Evolutionary conservation across 495 filamentous ascomycete species (phyloP).

Genomic region (Chaetomium fimeti): DNA sequence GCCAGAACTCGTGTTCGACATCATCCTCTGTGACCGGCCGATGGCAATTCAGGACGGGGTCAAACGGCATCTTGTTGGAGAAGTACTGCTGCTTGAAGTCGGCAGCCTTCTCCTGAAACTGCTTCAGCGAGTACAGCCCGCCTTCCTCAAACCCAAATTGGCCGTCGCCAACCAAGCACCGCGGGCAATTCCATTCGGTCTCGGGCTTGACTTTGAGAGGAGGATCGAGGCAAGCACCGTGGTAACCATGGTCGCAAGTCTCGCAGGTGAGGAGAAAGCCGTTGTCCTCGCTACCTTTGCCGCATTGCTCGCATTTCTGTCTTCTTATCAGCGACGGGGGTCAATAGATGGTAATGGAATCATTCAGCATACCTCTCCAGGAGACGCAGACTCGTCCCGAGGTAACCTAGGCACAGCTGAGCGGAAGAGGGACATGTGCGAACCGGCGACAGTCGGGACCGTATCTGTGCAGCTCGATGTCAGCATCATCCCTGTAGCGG

Average conservation of each 20-base stretch:
- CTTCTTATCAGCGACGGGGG: slow-evolving; percentile 25
- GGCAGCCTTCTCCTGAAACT: slow-evolving; percentile 94
- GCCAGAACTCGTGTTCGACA: slow-evolving; percentile 96
- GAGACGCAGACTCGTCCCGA: slow-evolving; percentile 63
- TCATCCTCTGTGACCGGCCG: slow-evolving; percentile 88
- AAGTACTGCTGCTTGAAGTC: slow-evolving; percentile 95
- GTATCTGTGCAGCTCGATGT: slow-evolving; percentile 58
- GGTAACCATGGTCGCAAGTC: slow-evolving; percentile 86
- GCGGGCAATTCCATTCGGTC: slow-evolving; percentile 93
- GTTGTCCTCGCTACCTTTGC: slow-evolving; percentile 65
- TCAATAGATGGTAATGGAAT: not conserved
- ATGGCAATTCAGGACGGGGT: slow-evolving; percentile 75
- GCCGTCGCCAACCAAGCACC: slow-evolving; percentile 92
- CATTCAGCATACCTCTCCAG: slow-evolving; percentile 66
- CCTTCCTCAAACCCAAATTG: slow-evolving; percentile 98
- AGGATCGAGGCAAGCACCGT: slow-evolving; percentile 85
- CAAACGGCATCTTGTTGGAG: slow-evolving; percentile 83
- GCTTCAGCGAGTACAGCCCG: slow-evolving; percentile 88
- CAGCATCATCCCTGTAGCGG: slow-evolving; percentile 25
- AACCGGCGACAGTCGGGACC: slow-evolving; percentile 87
- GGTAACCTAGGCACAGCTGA: slow-evolving; percentile 71
- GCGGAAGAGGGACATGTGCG: slow-evolving; percentile 92
- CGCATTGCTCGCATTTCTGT: slow-evolving; percentile 85
- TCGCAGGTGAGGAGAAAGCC: slow-evolving; percentile 78
- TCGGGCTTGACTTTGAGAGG: slow-evolving; percentile 75